Conservation (phyloP, 192 early-diverging fungal species). For the Polychytrium aggregatum region DNA sequence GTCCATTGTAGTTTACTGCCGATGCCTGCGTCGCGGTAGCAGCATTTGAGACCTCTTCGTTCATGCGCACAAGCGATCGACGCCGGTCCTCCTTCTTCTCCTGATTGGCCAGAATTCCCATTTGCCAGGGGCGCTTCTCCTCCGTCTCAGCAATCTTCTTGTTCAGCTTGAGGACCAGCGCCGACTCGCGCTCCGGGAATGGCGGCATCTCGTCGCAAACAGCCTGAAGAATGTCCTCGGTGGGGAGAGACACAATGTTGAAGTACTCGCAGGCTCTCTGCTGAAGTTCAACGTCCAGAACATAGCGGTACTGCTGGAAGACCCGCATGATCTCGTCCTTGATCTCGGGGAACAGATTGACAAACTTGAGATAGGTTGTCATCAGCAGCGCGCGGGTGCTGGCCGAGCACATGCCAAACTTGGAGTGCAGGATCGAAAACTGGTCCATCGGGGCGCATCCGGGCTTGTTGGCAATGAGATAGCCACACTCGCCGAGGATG, state of each 20-base stretch:
- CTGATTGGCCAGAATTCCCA: slow-evolving; percentile 57
- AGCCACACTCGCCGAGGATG: slow-evolving; percentile 95
- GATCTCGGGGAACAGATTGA: slow-evolving; percentile 97
- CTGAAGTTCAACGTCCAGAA: slow-evolving; percentile 91
- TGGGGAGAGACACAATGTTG: slow-evolving; percentile 67
- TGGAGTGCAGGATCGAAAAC: slow-evolving; percentile 87
- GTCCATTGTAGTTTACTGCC: background rate
- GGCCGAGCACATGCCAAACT: slow-evolving; percentile 70
- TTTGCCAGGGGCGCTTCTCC: slow-evolving; percentile 90
- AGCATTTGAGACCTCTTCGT: background rate
- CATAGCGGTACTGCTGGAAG: slow-evolving; percentile 76
- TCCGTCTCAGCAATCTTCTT: slow-evolving; percentile 84
- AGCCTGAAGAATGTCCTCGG: slow-evolving; percentile 77
- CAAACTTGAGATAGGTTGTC: slow-evolving; percentile 89
- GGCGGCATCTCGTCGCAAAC: slow-evolving; percentile 99
- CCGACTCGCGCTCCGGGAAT: slow-evolving; percentile 88
- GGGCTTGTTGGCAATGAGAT: slow-evolving; percentile 78
- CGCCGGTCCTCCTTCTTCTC: slow-evolving; percentile 20
- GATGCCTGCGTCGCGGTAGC: background rate
- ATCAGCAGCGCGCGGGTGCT: slow-evolving; percentile 74
- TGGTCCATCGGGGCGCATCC: slow-evolving; percentile 86
- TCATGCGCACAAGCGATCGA: slow-evolving; percentile 12
- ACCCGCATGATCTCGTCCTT: slow-evolving; percentile 75
- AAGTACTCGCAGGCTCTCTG: slow-evolving; percentile 97
- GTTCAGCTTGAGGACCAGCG: slow-evolving; percentile 69